Conservation (phyloP, 148 eudicot genomes). For the Rhododendron griersonianum region DNA sequence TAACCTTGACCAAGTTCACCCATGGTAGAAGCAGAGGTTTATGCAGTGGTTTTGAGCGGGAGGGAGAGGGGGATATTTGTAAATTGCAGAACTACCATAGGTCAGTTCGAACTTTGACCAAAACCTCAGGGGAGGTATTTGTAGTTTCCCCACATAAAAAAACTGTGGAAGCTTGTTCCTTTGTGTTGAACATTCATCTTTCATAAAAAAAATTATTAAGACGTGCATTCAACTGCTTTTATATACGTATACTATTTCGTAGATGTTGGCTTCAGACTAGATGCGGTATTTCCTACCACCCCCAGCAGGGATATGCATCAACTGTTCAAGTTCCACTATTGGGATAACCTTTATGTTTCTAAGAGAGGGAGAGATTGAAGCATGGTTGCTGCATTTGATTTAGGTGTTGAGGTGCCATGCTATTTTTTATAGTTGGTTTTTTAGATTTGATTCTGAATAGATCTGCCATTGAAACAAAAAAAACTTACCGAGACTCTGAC, state of each 20-base stretch:
- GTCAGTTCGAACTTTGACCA: neutral
- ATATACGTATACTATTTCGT: neutral
- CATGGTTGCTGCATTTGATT: neutral
- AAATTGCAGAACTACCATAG: neutral
- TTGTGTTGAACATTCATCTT: neutral
- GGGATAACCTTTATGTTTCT: too few relatives aligned
- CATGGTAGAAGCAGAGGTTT: neutral
- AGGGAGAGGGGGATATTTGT: neutral
- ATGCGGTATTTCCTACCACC: neutral
- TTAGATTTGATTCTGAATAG: neutral
- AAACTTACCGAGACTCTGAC: neutral
- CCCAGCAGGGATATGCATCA: neutral
- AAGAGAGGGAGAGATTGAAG: neutral
- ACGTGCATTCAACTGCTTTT: neutral
- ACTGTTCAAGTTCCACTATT: neutral
- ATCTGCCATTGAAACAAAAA: neutral
- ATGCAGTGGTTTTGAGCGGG: neutral
- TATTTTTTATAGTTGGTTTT: too few relatives aligned
- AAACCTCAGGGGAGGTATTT: neutral
- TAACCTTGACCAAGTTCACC: neutral
- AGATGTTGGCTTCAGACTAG: neutral
- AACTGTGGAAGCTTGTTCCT: neutral
- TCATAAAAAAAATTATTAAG: neutral
- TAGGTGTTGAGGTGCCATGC: neutral
- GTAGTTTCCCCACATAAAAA: neutral